phyloP scores from a whole-genome alignment of 179 eudicot genomes.

The Patellifolia procumbens region DNA sequence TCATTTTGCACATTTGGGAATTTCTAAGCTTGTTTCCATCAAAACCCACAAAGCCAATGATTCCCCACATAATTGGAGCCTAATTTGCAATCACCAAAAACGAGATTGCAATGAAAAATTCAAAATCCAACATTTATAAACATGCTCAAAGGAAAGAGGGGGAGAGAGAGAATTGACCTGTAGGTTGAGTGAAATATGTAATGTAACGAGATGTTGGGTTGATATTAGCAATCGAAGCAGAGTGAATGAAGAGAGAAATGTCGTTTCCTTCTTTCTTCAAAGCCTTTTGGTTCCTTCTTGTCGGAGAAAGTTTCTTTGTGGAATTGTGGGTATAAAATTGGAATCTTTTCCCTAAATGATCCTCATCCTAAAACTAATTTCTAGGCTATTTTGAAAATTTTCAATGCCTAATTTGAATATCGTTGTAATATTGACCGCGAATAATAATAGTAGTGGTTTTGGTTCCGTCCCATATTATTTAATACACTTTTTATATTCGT shows the following conservation, averaged over 20 bases:
- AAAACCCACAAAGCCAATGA: neutral
- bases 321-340: too few species aligned
- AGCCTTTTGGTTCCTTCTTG: neutral
- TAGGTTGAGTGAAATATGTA: neutral
- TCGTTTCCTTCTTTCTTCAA: neutral
- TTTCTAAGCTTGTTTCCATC: neutral
- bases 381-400: too few species aligned
- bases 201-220: neutral
- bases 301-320: neutral
- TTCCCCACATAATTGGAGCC: neutral
- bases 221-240: neutral
- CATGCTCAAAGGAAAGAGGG: neutral
- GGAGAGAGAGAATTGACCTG: slow-evolving; percentile 20
- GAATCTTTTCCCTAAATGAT: too few species aligned
- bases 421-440: too few species aligned
- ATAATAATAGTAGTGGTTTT: too few species aligned
- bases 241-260: neutral
- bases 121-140: neutral
- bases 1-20: neutral
- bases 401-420: too few species aligned
- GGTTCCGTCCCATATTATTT: too few species aligned
- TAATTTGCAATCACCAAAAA: neutral
- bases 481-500: too few species aligned
- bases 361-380: too few species aligned
- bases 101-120: neutral